Conservation (phyloP, 176 grass and related monocot genomes). For the Aegilops umbellulata region DNA sequence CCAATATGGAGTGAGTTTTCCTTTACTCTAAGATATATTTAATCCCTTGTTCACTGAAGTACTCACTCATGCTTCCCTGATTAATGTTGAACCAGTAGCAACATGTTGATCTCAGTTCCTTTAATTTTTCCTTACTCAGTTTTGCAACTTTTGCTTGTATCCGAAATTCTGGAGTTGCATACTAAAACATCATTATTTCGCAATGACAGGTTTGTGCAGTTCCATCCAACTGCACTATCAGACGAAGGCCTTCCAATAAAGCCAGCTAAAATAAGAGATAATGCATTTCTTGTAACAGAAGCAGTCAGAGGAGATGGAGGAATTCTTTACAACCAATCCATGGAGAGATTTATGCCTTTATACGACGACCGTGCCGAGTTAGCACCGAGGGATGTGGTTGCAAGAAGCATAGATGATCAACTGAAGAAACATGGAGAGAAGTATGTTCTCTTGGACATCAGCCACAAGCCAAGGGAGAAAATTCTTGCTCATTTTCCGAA, state of each 20-base stretch:
- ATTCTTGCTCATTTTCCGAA: slow-evolving; percentile 90
- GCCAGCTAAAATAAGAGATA: slow-evolving; percentile 67
- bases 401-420: slow-evolving; percentile 94
- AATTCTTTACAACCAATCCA: slow-evolving; percentile 86
- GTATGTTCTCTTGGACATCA: slow-evolving; percentile 85
- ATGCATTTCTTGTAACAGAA: slow-evolving; percentile 92
- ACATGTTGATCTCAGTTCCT: not conserved
- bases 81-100: not conserved
- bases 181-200: not conserved
- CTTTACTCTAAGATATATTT: not conserved
- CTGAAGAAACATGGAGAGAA: slow-evolving; percentile 86
- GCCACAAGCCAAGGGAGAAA: slow-evolving; percentile 73
- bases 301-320: slow-evolving; percentile 94
- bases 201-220: slow-evolving; percentile 85
- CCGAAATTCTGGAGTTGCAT: not conserved
- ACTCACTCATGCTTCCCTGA: not conserved
- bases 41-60: not conserved
- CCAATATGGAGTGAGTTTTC: slow-evolving; percentile 98
- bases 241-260: slow-evolving; percentile 89
- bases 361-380: slow-evolving; percentile 85
- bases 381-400: slow-evolving; percentile 85
- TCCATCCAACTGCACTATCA: slow-evolving; percentile 91
- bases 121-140: not conserved
- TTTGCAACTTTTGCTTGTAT: not conserved
- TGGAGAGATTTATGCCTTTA: slow-evolving; percentile 87